These are phyloP conservation scores for Dothideomycetes sp. DNA, from an alignment of 2,329 filamentous ascomycete species.

Conservation along the genomic window DNA sequence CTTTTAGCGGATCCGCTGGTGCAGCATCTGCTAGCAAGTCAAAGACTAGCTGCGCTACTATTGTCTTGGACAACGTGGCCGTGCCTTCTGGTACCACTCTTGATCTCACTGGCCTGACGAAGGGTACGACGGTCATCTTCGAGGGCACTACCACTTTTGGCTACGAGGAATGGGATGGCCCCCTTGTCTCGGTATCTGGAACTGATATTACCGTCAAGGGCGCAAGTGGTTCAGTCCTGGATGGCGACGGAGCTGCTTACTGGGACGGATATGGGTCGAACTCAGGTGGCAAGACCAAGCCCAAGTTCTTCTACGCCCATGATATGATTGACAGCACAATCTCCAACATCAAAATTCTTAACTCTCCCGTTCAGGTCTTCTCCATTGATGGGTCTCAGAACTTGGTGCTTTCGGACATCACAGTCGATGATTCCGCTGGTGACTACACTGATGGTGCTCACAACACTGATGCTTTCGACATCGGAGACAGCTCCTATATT, in stretches of 20 bases:
- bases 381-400: conserved; percentile 32
- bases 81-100: conserved; percentile 28
- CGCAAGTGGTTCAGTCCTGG: conserved; percentile 40
- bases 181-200: conserved; percentile 51
- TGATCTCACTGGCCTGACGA: conserved; percentile 22
- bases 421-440: conserved; percentile 47
- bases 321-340: conserved; percentile 40
- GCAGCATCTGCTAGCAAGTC: conserved; percentile 8
- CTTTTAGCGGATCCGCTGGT: conserved; percentile 9
- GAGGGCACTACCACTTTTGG: conserved; percentile 54
- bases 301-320: conserved; percentile 52
- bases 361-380: conserved; percentile 45
- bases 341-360: conserved; percentile 39
- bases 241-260: conserved; percentile 46
- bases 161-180: conserved; percentile 55
- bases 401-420: conserved; percentile 38
- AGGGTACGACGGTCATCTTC: conserved; percentile 43
- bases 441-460: conserved; percentile 23
- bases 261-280: conserved; percentile 53
- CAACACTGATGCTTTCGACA: conserved; percentile 22
- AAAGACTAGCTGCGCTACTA: conserved; percentile 21
- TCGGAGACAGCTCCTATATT: conserved; percentile 14
- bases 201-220: conserved; percentile 43
- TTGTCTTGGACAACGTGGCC: conserved; percentile 25
- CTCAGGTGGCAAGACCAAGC: conserved; percentile 52